Percentiles rank a stretch among this genome's conserved stretches.
Evolutionary conservation across 2,329 filamentous ascomycete genomes (phyloP).

Genomic region (Herpotrichia juniperi): DNA sequence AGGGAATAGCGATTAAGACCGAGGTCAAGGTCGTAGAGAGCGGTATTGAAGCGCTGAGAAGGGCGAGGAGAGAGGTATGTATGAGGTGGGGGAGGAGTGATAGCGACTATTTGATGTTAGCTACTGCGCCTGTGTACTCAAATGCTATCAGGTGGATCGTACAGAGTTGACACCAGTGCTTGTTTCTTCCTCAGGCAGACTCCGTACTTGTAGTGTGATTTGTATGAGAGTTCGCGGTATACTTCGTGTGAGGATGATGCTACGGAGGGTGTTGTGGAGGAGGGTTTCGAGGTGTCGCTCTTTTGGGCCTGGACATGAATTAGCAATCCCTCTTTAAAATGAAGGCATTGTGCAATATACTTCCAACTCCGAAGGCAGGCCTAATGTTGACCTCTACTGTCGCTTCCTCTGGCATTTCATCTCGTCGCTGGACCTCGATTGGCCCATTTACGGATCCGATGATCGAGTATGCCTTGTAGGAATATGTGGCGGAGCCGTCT

Average conservation of each 20-base stretch:
- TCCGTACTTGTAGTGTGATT: constrained; percentile 77
- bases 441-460: constrained; percentile 90
- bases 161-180: constrained; percentile 67
- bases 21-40: constrained; percentile 79
- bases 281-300: constrained; percentile 80
- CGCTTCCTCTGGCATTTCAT: constrained; percentile 91
- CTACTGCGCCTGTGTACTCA: constrained; percentile 11
- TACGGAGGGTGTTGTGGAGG: constrained; percentile 72
- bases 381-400: constrained; percentile 88
- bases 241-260: constrained; percentile 75
- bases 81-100: constrained; percentile 80
- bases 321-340: neutral
- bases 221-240: constrained; percentile 81
- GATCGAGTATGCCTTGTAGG: constrained; percentile 77
- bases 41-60: constrained; percentile 83
- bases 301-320: constrained; percentile 43
- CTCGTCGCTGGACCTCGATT: constrained; percentile 84
- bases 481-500: constrained; percentile 81
- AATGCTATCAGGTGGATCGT: constrained; percentile 35
- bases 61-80: constrained; percentile 80
- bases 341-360: constrained; percentile 51
- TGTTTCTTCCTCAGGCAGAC: constrained; percentile 70
- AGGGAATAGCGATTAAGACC: constrained; percentile 78
- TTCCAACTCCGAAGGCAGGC: constrained; percentile 82
- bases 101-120: constrained; percentile 64